phyloP scores from a whole-genome alignment of 306 rosid genomes.

The Citrullus amarus region DNA sequence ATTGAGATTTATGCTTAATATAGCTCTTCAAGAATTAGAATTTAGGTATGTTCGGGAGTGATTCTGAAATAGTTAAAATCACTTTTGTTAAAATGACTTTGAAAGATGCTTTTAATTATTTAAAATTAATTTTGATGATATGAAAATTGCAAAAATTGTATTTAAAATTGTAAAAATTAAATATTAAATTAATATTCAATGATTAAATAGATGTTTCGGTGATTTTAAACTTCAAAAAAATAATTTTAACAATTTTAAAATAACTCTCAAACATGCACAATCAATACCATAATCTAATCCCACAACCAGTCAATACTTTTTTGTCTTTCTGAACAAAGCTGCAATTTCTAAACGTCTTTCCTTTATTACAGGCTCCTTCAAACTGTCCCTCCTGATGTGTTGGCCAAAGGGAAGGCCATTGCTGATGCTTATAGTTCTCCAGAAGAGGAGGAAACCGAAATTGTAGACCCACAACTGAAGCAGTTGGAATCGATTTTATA shows the following conservation, averaged over 20 bases:
- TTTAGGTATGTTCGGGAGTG: no score
- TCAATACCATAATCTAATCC: neutral
- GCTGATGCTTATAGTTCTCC: slow-evolving; percentile 64
- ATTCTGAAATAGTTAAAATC: no score
- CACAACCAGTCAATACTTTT: neutral
- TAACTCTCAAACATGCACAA: neutral
- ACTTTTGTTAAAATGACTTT: no score
- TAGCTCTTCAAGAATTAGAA: neutral
- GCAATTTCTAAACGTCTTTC: slow-evolving; percentile 12
- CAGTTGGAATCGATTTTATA: slow-evolving; percentile 64
- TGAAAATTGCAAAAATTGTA: no score
- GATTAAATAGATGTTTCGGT: no score
- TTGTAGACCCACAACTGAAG: slow-evolving; percentile 46
- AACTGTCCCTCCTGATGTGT: slow-evolving; percentile 77
- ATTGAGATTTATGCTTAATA: neutral
- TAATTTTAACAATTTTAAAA: no score
- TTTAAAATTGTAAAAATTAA: no score
- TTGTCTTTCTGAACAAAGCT: neutral
- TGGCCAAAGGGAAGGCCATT: slow-evolving; percentile 52
- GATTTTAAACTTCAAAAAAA: no score
- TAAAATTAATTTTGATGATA: no score
- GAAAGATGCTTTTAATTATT: no score
- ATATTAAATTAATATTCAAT: no score
- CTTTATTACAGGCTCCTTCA: slow-evolving; percentile 61
- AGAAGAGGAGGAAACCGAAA: slow-evolving; percentile 31